Percentiles rank a stretch among this genome's conserved stretches.
Evolutionary conservation across 2,329 filamentous ascomycete species (phyloP).

Genomic region (Apiospora sp.): DNA sequence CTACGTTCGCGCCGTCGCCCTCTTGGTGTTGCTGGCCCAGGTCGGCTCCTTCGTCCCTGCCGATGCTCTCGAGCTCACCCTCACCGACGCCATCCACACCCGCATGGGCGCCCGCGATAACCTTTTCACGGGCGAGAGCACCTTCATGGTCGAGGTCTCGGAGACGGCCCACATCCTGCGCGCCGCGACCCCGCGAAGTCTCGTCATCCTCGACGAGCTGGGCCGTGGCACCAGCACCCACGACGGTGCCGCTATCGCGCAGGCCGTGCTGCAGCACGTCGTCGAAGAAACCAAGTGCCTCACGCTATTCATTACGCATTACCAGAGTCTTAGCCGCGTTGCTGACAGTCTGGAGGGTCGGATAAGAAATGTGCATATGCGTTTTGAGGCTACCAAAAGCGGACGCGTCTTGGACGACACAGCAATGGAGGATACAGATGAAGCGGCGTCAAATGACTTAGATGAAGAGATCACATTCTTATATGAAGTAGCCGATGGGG

Average conservation of each 20-base stretch:
- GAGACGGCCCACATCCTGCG: conserved; percentile 93
- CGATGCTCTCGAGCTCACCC: conserved; percentile 74
- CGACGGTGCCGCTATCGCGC: conserved; percentile 94
- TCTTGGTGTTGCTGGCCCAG: conserved; percentile 93
- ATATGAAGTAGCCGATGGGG: conserved; percentile 90
- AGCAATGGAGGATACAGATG: conserved; percentile 30
- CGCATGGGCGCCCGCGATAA: conserved; percentile 97
- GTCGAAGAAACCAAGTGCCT: conserved; percentile 77
- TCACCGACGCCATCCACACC: conserved; percentile 91
- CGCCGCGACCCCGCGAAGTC: conserved; percentile 80
- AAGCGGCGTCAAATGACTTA: conserved; percentile 47
- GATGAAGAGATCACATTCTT: conserved; percentile 90
- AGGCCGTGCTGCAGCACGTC: conserved; percentile 87
- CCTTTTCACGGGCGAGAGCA: conserved; percentile 91
- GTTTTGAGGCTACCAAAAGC: conserved; percentile 65
- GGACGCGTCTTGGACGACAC: conserved; percentile 23
- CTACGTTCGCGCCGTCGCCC: conserved; percentile 90
- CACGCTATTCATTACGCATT: conserved; percentile 97
- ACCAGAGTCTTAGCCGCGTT: conserved; percentile 81
- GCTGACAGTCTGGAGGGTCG: conserved; percentile 70
- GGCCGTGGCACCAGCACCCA: conserved; percentile 94
- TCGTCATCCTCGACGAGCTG: conserved; percentile 94
- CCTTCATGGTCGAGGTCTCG: conserved; percentile 97
- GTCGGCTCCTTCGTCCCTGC: conserved; percentile 95
- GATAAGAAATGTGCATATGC: conserved; percentile 94